Percentiles rank a stretch among this genome's conserved stretches.
Conservation (phyloP, 129 eudicot genomes). For the Lonicera japonica region DNA sequence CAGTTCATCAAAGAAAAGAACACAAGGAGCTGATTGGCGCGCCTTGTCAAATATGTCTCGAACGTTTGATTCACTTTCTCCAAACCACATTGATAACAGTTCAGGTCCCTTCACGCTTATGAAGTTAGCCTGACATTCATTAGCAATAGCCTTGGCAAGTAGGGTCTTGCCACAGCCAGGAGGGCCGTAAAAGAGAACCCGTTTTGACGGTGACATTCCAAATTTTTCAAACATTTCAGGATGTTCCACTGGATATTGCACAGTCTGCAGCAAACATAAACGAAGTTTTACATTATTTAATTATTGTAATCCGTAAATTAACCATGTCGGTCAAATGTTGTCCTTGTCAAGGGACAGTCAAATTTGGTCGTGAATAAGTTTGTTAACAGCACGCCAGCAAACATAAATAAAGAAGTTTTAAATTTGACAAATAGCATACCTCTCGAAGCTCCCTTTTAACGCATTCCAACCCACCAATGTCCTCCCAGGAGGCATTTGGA, state of each 20-base stretch:
- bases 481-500: conserved; percentile 47
- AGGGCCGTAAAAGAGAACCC: conserved; percentile 36
- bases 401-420: neutral
- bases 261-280: conserved; percentile 21
- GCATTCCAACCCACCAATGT: conserved; percentile 43
- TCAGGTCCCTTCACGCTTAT: conserved; percentile 63
- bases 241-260: conserved; percentile 34
- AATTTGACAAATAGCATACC: conserved; percentile 14
- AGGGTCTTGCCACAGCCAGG: conserved; percentile 34
- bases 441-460: conserved; percentile 60
- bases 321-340: too few species aligned
- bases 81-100: conserved; percentile 65
- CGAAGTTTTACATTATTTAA: neutral
- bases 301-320: neutral
- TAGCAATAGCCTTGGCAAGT: conserved; percentile 34
- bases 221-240: conserved; percentile 35
- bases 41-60: conserved; percentile 32
- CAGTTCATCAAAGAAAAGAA: conserved; percentile 34
- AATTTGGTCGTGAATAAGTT: too few species aligned
- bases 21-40: conserved; percentile 34
- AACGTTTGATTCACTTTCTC: conserved; percentile 42
- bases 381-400: too few species aligned
- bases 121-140: conserved; percentile 34
- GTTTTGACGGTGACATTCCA: conserved; percentile 34
- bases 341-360: too few species aligned